phyloP scores from a whole-genome alignment of 495 filamentous ascomycete genomes.

The Tuber brumale region DNA sequence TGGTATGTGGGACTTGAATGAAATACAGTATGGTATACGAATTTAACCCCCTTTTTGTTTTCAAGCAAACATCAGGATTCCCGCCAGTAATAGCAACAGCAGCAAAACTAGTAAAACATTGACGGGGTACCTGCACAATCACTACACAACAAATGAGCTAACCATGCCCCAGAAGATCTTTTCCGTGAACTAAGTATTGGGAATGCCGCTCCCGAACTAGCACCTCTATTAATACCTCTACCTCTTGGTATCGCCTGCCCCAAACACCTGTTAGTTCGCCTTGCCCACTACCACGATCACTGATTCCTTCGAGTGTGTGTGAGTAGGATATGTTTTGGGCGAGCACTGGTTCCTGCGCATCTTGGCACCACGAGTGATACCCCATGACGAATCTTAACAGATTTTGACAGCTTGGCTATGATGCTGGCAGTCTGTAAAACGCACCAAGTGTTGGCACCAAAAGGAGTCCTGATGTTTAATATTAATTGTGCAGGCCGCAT shows the following conservation, averaged over 20 bases:
- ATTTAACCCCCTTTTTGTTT: not conserved
- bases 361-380: not conserved
- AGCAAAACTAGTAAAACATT: not conserved
- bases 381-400: not conserved
- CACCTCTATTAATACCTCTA: not conserved
- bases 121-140: not conserved
- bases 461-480: too few relatives aligned
- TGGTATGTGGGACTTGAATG: not conserved
- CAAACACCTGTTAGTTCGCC: not conserved
- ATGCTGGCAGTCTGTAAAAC: too few relatives aligned
- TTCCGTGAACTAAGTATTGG: not conserved
- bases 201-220: not conserved
- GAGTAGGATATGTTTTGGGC: not conserved
- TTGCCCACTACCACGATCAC: not conserved
- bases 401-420: not conserved
- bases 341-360: not conserved
- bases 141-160: not conserved
- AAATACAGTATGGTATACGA: not conserved
- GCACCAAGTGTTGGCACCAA: too few relatives aligned
- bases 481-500: too few relatives aligned
- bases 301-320: not conserved
- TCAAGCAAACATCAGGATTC: not conserved
- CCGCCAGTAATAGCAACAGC: not conserved
- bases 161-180: not conserved
- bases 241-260: not conserved